Conservation (phyloP, 331 rosid species). For the Quercus tomentella region DNA sequence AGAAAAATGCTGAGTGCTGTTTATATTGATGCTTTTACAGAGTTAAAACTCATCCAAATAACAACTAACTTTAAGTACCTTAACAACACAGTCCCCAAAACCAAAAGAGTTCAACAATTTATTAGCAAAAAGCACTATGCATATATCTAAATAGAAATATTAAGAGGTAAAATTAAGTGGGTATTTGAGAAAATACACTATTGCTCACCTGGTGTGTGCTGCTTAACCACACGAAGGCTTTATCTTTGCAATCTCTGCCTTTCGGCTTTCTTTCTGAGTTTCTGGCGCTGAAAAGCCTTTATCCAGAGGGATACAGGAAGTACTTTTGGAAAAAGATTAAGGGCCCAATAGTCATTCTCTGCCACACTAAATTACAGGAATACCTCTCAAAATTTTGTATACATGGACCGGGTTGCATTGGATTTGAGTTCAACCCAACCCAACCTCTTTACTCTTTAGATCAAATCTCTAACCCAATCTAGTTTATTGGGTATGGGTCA, state of each 20-base stretch:
- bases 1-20: too few species aligned
- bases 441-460: too few species aligned
- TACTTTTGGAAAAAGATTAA: neutral
- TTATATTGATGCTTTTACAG: too few species aligned
- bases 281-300: neutral
- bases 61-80: too few species aligned
- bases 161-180: neutral
- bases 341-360: conserved; percentile 9
- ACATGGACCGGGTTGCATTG: too few species aligned
- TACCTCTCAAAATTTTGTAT: neutral
- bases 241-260: conserved; percentile 7
- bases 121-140: too few species aligned
- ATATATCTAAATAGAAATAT: neutral
- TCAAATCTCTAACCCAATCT: too few species aligned
- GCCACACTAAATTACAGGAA: neutral
- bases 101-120: too few species aligned
- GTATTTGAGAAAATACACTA: neutral
- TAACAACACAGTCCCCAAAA: too few species aligned
- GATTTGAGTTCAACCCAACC: too few species aligned
- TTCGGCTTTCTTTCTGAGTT: neutral
- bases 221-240: neutral
- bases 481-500: too few species aligned
- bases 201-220: conserved; percentile 4
- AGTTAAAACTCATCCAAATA: too few species aligned
- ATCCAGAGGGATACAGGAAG: conserved; percentile 10